Percentiles rank a stretch among this genome's conserved stretches.
phyloP scores from a whole-genome alignment of 768 basidiomycete genomes.

The Lactarius psammicola region DNA sequence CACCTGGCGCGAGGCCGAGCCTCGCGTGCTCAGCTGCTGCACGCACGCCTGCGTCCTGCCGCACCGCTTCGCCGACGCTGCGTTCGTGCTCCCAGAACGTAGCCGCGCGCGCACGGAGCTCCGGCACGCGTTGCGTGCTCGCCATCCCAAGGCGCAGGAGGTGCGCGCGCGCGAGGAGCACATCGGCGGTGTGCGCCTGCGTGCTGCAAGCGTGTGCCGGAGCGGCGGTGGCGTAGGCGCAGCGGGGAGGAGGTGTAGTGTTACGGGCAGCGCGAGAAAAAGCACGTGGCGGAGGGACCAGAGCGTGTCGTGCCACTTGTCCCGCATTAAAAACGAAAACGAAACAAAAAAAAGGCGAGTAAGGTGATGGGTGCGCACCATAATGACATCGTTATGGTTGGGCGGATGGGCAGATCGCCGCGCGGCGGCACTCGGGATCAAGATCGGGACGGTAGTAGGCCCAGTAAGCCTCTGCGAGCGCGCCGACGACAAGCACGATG shows the following conservation, averaged over 20 bases:
- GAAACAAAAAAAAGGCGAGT: neutral
- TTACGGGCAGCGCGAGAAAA: conserved; percentile 25
- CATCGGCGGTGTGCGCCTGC: conserved; percentile 8
- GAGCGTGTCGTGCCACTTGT: conserved; percentile 25
- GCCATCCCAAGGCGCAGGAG: conserved; percentile 14
- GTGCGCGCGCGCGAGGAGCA: conserved; percentile 17
- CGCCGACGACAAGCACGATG: conserved; percentile 14
- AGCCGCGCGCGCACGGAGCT: conserved; percentile 16
- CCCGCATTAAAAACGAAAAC: neutral
- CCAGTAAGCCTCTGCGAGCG: conserved; percentile 23
- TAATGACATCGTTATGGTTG: conserved; percentile 3
- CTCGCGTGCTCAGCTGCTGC: conserved; percentile 11
- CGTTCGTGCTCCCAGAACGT: conserved; percentile 21
- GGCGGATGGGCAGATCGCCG: neutral
- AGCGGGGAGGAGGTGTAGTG: conserved; percentile 21
- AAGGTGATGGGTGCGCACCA: conserved; percentile 13
- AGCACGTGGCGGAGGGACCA: conserved; percentile 26
- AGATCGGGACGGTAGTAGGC: conserved; percentile 16
- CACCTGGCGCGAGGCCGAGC: conserved; percentile 10
- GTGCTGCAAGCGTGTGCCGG: neutral
- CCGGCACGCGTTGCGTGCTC: conserved; percentile 17
- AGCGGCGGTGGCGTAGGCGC: neutral
- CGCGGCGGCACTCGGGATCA: conserved; percentile 7
- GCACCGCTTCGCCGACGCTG: conserved; percentile 18
- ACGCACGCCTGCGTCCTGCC: conserved; percentile 21